Conservation (phyloP, 2,329 filamentous ascomycete genomes). For the Penicillium janthinellum region DNA sequence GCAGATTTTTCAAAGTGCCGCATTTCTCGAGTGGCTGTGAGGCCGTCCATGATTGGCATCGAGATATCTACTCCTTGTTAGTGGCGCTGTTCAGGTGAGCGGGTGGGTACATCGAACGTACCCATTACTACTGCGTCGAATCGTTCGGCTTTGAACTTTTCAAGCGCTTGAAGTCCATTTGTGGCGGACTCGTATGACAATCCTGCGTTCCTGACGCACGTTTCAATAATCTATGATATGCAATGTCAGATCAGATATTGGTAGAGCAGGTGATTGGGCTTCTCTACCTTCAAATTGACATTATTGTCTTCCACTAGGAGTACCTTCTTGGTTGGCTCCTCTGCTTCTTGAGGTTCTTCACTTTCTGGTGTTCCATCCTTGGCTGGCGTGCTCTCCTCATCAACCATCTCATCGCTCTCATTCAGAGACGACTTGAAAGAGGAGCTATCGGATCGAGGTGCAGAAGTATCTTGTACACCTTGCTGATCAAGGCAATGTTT, state of each 20-base stretch:
- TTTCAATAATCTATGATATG: constrained; percentile 15
- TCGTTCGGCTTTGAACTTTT: constrained; percentile 18
- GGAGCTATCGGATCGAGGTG: background rate
- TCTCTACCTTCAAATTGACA: constrained; percentile 39
- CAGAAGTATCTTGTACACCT: background rate
- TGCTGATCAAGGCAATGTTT: constrained; percentile 17
- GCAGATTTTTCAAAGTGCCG: constrained; percentile 24
- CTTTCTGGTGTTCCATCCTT: background rate
- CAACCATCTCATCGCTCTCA: background rate
- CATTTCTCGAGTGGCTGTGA: constrained; percentile 32
- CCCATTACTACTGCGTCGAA: constrained; percentile 29
- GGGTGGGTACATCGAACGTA: background rate
- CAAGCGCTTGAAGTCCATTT: constrained; percentile 21
- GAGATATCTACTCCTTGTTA: constrained; percentile 30
- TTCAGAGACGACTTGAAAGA: background rate
- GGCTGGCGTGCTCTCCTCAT: background rate
- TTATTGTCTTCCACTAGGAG: constrained; percentile 45
- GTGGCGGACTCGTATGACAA: constrained; percentile 17
- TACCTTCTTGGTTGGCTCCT: constrained; percentile 13
- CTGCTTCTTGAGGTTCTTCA: background rate
- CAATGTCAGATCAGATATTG: background rate
- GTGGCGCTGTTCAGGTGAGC: background rate
- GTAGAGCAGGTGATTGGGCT: background rate
- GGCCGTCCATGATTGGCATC: constrained; percentile 40
- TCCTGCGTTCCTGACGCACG: constrained; percentile 18